Percentiles rank a stretch among this genome's conserved stretches.
Evolutionary conservation across 768 basidiomycete genomes (phyloP).

Genomic region (Sistotremastrum suecicum): DNA sequence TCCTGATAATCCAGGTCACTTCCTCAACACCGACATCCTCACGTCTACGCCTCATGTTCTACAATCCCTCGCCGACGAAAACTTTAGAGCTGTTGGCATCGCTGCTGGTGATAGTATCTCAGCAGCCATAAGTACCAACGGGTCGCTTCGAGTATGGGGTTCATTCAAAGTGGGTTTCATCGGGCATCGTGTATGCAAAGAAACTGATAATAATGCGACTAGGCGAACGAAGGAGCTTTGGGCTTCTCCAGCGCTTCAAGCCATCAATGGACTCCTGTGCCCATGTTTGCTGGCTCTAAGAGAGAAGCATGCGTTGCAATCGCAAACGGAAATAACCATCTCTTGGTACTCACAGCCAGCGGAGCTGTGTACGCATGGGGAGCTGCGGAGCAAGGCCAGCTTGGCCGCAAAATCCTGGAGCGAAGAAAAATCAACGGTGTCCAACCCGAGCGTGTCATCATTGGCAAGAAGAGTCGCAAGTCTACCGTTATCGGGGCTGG

Average conservation of each 20-base stretch:
- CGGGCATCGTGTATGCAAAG: not conserved
- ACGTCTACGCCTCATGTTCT: constrained; percentile 52
- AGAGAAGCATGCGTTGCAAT: constrained; percentile 64
- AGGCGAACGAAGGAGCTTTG: constrained; percentile 72
- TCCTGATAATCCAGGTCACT: constrained; percentile 43
- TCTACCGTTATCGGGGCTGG: constrained; percentile 69
- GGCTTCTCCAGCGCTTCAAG: constrained; percentile 61
- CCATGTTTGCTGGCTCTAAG: constrained; percentile 35
- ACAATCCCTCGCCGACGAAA: constrained; percentile 55
- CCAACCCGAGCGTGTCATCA: constrained; percentile 69
- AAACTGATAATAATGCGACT: constrained; percentile 2
- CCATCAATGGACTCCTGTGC: constrained; percentile 54
- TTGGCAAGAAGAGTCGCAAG: constrained; percentile 53
- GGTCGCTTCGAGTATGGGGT: constrained; percentile 78
- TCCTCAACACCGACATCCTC: constrained; percentile 37
- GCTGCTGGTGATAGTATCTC: constrained; percentile 82
- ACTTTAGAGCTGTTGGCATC: constrained; percentile 72
- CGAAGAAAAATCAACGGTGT: constrained; percentile 84
- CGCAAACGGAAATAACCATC: constrained; percentile 77
- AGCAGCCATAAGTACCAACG: constrained; percentile 66
- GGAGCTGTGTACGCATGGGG: constrained; percentile 87
- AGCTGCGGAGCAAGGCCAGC: constrained; percentile 78
- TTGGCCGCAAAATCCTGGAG: constrained; percentile 82
- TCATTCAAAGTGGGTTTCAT: constrained; percentile 62
- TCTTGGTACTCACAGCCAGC: constrained; percentile 76